Conservation (phyloP, 148 eudicot genomes). For the Dianthus caryophyllus region DNA sequence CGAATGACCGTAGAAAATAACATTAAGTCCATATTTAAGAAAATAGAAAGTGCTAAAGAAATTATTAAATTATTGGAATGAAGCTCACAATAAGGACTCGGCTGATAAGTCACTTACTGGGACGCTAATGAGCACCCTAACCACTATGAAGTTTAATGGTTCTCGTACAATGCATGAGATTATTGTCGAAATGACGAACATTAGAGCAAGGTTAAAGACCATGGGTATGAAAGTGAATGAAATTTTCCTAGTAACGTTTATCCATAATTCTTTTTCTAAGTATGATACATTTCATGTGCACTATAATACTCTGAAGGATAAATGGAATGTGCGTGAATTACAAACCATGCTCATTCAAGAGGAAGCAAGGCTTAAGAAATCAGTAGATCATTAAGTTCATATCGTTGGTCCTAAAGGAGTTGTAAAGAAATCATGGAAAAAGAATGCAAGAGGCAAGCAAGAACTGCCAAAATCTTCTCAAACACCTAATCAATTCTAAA, state of each 20-base stretch:
- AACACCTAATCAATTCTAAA: background rate
- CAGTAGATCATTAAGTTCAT: background rate
- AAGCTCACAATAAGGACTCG: background rate
- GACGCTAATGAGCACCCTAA: background rate
- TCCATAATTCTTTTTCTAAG: constrained; percentile 1
- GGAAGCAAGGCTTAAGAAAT: too few relatives aligned
- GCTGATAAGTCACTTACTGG: constrained; percentile 6
- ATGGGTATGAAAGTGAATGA: constrained; percentile 6
- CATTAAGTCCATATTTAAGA: background rate
- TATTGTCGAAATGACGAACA: background rate
- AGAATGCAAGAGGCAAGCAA: background rate
- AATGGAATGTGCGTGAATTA: constrained; percentile 5
- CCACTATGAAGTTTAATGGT: constrained; percentile 2
- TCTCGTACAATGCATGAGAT: constrained; percentile 1
- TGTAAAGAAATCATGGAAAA: background rate
- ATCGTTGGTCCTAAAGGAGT: background rate
- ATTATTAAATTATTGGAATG: background rate
- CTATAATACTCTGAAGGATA: background rate
- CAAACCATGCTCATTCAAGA: constrained; percentile 6
- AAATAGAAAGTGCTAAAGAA: background rate
- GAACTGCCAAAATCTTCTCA: background rate
- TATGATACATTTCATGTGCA: background rate
- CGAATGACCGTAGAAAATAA: constrained; percentile 5
- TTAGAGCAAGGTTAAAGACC: background rate
- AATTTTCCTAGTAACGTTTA: background rate